These are phyloP conservation scores for Apophysomyces elegans DNA, from an alignment of 371 early-diverging fungal genomes.

Conservation along the genomic window DNA sequence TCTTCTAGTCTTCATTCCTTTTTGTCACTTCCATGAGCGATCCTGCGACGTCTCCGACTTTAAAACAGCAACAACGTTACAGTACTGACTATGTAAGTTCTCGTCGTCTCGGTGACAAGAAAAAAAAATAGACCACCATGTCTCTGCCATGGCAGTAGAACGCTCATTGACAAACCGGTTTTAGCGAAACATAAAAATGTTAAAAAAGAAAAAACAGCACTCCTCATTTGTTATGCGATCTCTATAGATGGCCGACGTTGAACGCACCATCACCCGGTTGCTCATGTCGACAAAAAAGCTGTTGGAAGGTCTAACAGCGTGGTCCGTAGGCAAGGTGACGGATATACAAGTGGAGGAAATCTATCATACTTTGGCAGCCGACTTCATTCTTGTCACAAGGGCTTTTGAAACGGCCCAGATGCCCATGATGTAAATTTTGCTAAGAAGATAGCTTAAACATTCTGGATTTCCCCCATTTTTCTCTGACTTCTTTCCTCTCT, in stretches of 20 bases:
- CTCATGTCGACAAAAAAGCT: slow-evolving; percentile 60
- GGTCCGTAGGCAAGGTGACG: slow-evolving; percentile 46
- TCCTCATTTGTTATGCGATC: slow-evolving; percentile 15
- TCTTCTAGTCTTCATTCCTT: slow-evolving; percentile 12
- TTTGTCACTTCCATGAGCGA: slow-evolving; percentile 7
- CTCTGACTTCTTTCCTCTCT: background rate
- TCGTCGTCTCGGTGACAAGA: slow-evolving; percentile 7
- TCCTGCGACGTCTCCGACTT: slow-evolving; percentile 2
- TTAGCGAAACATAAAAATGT: background rate
- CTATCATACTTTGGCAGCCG: slow-evolving; percentile 45
- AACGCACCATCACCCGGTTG: slow-evolving; percentile 55
- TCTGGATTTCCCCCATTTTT: background rate
- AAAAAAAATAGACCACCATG: background rate
- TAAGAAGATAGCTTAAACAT: background rate
- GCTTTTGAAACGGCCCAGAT: slow-evolving; percentile 53
- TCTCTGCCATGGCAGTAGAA: slow-evolving; percentile 10
- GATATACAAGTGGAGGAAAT: slow-evolving; percentile 55
- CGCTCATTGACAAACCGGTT: slow-evolving; percentile 10
- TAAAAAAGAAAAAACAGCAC: slow-evolving; percentile 1
- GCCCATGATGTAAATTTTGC: slow-evolving; percentile 49
- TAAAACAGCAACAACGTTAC: slow-evolving; percentile 1
- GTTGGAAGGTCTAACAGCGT: slow-evolving; percentile 58
- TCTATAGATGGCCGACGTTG: slow-evolving; percentile 53
- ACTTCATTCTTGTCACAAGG: slow-evolving; percentile 49
- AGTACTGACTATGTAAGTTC: background rate